phyloP scores from a whole-genome alignment of 352 stramenopile genomes.

The Elongisporangium prolatum region DNA sequence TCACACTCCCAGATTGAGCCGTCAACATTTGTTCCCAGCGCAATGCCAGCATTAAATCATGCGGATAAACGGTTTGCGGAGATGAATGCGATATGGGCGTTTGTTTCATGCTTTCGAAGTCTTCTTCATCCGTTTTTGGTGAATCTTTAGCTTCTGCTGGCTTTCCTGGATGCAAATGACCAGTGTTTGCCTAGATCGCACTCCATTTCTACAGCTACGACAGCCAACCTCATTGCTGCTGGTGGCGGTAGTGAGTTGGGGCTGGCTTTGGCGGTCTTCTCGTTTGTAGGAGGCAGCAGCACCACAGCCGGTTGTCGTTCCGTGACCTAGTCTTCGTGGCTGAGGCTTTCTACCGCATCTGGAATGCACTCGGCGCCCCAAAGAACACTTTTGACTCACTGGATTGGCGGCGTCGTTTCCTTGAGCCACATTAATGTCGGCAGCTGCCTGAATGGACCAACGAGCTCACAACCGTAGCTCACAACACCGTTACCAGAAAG shows the following conservation, averaged over 20 bases:
- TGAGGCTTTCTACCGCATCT: neutral
- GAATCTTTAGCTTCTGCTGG: conserved; percentile 2
- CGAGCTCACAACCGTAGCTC: neutral
- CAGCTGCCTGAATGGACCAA: neutral
- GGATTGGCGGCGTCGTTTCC: neutral
- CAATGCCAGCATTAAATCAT: neutral
- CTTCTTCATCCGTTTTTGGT: neutral
- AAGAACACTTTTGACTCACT: neutral
- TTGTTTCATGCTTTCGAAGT: neutral
- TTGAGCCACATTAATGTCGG: neutral
- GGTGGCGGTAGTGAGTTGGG: conserved; percentile 1
- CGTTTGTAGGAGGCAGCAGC: neutral
- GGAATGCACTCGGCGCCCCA: conserved; percentile 21
- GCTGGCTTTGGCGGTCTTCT: neutral
- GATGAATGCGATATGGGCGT: neutral
- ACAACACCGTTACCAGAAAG: conserved; percentile 24
- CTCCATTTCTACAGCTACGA: conserved; percentile 8
- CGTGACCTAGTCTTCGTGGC: neutral
- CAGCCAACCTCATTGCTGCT: neutral
- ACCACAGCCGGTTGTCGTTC: neutral
- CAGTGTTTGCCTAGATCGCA: conserved; percentile 57
- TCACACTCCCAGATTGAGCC: no score
- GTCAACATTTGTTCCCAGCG: no score
- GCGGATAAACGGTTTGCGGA: neutral
- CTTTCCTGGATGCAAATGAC: conserved; percentile 36